Conservation (phyloP, 2,329 filamentous ascomycete species). For the Huntiella savannae region DNA sequence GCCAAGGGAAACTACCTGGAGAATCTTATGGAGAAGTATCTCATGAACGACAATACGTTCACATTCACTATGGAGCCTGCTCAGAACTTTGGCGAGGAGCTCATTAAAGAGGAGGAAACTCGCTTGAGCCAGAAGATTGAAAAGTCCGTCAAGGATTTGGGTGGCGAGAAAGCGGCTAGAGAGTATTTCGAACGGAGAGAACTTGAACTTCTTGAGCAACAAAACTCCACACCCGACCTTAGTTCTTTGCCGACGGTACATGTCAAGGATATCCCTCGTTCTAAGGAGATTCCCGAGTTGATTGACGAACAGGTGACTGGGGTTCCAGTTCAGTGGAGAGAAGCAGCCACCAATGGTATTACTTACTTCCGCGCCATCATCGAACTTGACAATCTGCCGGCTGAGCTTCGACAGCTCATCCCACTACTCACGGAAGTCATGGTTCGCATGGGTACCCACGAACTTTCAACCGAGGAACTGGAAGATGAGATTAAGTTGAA, state of each 20-base stretch:
- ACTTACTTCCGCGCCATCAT: slow-evolving; percentile 92
- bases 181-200: slow-evolving; percentile 60
- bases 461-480: slow-evolving; percentile 79
- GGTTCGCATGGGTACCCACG: slow-evolving; percentile 79
- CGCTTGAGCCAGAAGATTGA: slow-evolving; percentile 58
- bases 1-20: slow-evolving; percentile 67
- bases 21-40: slow-evolving; percentile 67
- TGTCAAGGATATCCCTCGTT: slow-evolving; percentile 71
- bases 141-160: slow-evolving; percentile 47
- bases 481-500: slow-evolving; percentile 93
- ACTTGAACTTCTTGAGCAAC: slow-evolving; percentile 58
- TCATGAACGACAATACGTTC: slow-evolving; percentile 69
- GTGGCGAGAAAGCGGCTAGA: slow-evolving; percentile 52
- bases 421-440: slow-evolving; percentile 83
- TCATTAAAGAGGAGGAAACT: slow-evolving; percentile 57
- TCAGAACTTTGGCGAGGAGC: slow-evolving; percentile 49
- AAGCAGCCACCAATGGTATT: slow-evolving; percentile 83
- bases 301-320: slow-evolving; percentile 47
- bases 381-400: slow-evolving; percentile 56
- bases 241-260: slow-evolving; percentile 75
- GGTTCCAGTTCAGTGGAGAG: slow-evolving; percentile 68
- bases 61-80: slow-evolving; percentile 92
- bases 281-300: slow-evolving; percentile 40
- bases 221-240: slow-evolving; percentile 69
- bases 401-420: slow-evolving; percentile 66